Percentiles rank a stretch among this genome's conserved stretches.
phyloP scores from a whole-genome alignment of 768 basidiomycete species.

The Pisolithus albus region DNA sequence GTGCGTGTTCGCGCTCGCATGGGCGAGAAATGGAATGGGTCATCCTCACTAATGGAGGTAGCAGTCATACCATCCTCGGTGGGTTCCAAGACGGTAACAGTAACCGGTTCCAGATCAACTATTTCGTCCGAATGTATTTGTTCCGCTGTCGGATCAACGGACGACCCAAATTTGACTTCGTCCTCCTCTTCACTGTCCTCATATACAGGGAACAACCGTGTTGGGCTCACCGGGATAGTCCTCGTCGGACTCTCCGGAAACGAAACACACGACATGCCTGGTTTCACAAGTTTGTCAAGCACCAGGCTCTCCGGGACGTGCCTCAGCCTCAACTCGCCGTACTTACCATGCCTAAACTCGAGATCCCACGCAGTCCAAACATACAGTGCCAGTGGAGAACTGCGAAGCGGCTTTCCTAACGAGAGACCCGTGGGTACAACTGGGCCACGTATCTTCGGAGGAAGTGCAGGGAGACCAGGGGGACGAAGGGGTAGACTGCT shows the following conservation, averaged over 20 bases:
- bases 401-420: slow-evolving; percentile 43
- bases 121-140: neutral
- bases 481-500: slow-evolving; percentile 3
- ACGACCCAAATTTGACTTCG: neutral
- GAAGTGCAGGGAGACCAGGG: slow-evolving; percentile 15
- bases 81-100: neutral
- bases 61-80: slow-evolving; percentile 3
- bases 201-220: slow-evolving; percentile 24
- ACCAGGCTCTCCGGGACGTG: slow-evolving; percentile 9
- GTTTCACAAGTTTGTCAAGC: slow-evolving; percentile 13
- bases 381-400: slow-evolving; percentile 43
- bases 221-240: slow-evolving; percentile 9
- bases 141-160: neutral
- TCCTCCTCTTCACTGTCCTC: slow-evolving; percentile 32
- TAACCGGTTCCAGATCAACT: neutral
- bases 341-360: slow-evolving; percentile 10
- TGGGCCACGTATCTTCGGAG: slow-evolving; percentile 8
- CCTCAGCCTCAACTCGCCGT: slow-evolving; percentile 13
- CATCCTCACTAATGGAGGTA: slow-evolving; percentile 7
- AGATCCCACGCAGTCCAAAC: slow-evolving; percentile 37
- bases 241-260: slow-evolving; percentile 6
- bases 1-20: slow-evolving; percentile 22
- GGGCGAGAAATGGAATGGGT: slow-evolving; percentile 19
- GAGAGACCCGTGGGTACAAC: slow-evolving; percentile 34
- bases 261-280: slow-evolving; percentile 3